Conservation (phyloP, 176 grass and related monocot genomes). For the Tillandsia fasciculata region DNA sequence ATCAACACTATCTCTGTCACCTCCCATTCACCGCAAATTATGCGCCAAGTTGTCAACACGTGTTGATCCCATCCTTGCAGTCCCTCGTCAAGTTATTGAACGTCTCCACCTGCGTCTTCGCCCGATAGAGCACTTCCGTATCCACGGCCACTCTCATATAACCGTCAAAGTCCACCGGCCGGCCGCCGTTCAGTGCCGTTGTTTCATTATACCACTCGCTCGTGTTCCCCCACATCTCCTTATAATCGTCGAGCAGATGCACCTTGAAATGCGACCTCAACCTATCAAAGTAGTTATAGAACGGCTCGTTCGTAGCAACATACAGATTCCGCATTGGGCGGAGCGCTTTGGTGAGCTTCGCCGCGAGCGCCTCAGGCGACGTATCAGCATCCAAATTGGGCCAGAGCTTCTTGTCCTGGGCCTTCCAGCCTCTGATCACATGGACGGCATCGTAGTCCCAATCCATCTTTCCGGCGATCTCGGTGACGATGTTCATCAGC, state of each 20-base stretch:
- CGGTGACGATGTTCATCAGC: constrained; percentile 89
- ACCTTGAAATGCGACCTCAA: constrained; percentile 76
- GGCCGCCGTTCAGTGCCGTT: constrained; percentile 38
- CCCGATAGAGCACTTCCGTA: constrained; percentile 78
- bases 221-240: constrained; percentile 64
- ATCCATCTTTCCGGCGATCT: constrained; percentile 77
- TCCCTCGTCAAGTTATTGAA: constrained; percentile 95
- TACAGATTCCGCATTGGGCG: constrained; percentile 58
- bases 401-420: constrained; percentile 56
- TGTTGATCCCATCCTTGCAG: constrained; percentile 96
- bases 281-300: constrained; percentile 86
- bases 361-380: constrained; percentile 47
- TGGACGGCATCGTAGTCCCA: constrained; percentile 87
- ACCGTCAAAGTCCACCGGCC: constrained; percentile 55
- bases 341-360: constrained; percentile 57
- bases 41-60: constrained; percentile 24
- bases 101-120: constrained; percentile 63
- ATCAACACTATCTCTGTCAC: background rate
- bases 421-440: constrained; percentile 84
- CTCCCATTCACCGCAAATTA: background rate
- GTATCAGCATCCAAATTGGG: constrained; percentile 77
- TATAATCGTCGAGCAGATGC: constrained; percentile 95
- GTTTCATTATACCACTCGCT: constrained; percentile 97
- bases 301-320: constrained; percentile 79
- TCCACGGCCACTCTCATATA: constrained; percentile 93